Conservation (phyloP, 1,284 basidiomycete genomes). For the Rhodotorula sp. region DNA sequence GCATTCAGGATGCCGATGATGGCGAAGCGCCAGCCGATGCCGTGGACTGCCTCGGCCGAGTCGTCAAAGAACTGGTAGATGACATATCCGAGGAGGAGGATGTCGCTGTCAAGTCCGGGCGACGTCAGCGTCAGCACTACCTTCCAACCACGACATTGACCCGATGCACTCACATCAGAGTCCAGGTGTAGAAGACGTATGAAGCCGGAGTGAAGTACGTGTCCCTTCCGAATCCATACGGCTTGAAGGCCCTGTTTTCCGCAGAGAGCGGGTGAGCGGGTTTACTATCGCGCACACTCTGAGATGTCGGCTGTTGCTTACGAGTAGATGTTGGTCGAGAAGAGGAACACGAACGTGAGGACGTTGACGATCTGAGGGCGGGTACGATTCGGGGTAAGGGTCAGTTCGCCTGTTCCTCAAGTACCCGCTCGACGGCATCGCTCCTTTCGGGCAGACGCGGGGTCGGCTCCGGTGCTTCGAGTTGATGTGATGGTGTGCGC, state of each 20-base stretch:
- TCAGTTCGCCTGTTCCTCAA: not conserved
- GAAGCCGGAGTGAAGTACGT: conserved; percentile 42
- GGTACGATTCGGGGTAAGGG: not conserved
- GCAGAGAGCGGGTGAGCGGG: no score
- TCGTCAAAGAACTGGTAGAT: conserved; percentile 46
- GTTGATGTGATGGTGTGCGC: not conserved
- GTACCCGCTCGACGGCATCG: not conserved
- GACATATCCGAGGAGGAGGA: conserved; percentile 50
- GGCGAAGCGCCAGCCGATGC: conserved; percentile 52
- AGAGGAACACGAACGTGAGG: conserved; percentile 40
- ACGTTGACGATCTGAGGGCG: conserved; percentile 22
- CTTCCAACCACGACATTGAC: no score
- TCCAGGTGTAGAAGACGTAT: conserved; percentile 37
- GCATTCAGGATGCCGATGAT: conserved; percentile 47
- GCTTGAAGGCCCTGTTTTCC: conserved; percentile 8
- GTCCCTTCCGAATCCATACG: conserved; percentile 20
- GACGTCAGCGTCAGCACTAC: not conserved
- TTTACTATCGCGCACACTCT: no score
- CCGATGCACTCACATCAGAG: conserved; percentile 31
- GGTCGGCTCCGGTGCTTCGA: not conserved
- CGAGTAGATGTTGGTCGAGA: conserved; percentile 40
- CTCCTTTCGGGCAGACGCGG: not conserved
- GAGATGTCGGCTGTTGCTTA: not conserved
- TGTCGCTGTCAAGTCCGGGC: conserved; percentile 41
- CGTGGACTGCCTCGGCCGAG: conserved; percentile 39